A percentile compares a stretch with the other conserved stretches of the same genome.
phyloP scores from a whole-genome alignment of 768 basidiomycete genomes.

The Pisolithus tinctorius region DNA sequence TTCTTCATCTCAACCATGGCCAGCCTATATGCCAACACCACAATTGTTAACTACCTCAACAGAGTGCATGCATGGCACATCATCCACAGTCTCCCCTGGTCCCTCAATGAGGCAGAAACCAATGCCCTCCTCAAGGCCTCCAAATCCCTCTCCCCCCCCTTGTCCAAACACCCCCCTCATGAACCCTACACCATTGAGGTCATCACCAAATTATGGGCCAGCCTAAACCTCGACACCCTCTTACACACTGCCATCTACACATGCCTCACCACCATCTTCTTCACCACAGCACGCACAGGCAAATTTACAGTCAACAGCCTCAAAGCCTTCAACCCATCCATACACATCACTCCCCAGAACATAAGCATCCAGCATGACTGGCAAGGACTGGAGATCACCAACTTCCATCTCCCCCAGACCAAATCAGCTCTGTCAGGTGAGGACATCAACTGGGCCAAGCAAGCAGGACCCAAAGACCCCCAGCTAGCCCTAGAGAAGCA shows the following conservation, averaged over 20 bases:
- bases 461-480: conserved; percentile 7
- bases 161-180: conserved; percentile 26
- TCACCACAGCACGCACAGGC: conserved; percentile 24
- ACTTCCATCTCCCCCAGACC: conserved; percentile 9
- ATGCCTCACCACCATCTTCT: conserved; percentile 27
- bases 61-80: conserved; percentile 42
- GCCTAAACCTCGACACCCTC: conserved; percentile 23
- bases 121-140: conserved; percentile 18
- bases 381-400: conserved; percentile 19
- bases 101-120: conserved; percentile 17
- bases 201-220: background rate
- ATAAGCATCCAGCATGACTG: too few relatives aligned
- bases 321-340: too few relatives aligned
- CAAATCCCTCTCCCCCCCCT: background rate
- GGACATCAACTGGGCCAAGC: conserved; percentile 8
- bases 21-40: too few relatives aligned
- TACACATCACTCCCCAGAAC: conserved; percentile 32
- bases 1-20: too few relatives aligned
- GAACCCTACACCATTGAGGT: conserved; percentile 6
- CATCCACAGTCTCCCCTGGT: conserved; percentile 33
- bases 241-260: conserved; percentile 28
- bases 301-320: conserved; percentile 33
- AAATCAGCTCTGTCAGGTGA: conserved; percentile 10
- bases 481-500: conserved; percentile 2
- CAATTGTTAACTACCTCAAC: conserved; percentile 32